Evolutionary conservation across 345 rosid species (phyloP), one percentile per base, ranked within the genome.

Genomic region (Microthlaspi erraticum): DNA sequence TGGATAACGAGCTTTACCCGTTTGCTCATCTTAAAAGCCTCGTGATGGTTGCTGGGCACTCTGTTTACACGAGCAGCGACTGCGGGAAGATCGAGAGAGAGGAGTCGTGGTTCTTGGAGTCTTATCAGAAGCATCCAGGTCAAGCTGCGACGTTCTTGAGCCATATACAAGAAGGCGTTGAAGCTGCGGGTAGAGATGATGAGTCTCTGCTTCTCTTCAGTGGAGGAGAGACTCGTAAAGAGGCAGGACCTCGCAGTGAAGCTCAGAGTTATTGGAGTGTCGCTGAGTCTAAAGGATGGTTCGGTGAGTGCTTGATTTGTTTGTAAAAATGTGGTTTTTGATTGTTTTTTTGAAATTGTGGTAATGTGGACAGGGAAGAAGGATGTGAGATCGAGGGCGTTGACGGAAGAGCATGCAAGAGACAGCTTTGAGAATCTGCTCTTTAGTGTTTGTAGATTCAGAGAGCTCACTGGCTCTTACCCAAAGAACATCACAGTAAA

Each of bases 191-290:
- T 2, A 84, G 75, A 78, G 96, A 94, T 62, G 82, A 83, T 11
- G 77, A 59, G 38, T 83, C 99, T 74, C 76, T 94, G 88, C 99
- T 94, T 73, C 78, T 94, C 45, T 89, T 94, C 60, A 94, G 99
- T 52, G 99, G 99, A 23, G 99, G 99, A 64, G 95, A 94, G 83
- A 94, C 99, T 38, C 81, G 97, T 56, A 91, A 86, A 78, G 90
- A 89, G 38, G 99, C 99, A 0, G 99, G 99, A 41, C 99, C 99
- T 33, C 87, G 88, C 7, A 91, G 99, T 50, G 99, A 94, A 83
- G 99, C 93, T 13, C 99, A 91, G 90, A 91, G 99, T 79, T 94
- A 91, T 71, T 94, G 99, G 99, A 60, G 90, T 70, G 95, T 89
- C 73, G 96, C 97, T 60, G 99, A 94, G 72, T 86, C 93, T 11